Evolutionary conservation across 371 early-diverging fungal genomes (phyloP), one percentile per base, ranked within the genome.

Genomic region (Syncephalastrum racemosum): DNA sequence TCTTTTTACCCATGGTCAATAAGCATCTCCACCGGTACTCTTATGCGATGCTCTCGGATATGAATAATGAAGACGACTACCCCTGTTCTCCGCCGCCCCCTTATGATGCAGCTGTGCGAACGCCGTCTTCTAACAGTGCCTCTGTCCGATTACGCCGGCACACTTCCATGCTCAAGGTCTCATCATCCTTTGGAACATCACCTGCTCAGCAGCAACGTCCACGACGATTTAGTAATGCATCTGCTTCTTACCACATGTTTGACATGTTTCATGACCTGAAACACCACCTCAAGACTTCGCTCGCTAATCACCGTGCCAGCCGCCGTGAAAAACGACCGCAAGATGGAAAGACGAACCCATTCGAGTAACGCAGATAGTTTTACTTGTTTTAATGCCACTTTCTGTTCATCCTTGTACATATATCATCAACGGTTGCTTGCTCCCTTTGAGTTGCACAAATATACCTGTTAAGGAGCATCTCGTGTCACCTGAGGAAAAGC

Each of bases 271-370:
- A 51, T 31, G 36, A 44, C 56, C n/a, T 25, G 49, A 19, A 48
- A 15, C 48, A 48, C 12, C 27, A 56, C 20, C 41, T 56, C 18
- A 46, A n/a, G 41, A 46, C 46, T 20, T 56, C 41, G 18, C n/a
- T 46, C 22, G 23, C 47, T 49, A 41, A 24, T 15, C 46, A 14
- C 43, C 22, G 19, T 10, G 13, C 39, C 13, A 39, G 36, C 48
- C 25, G 49, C 48, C 56, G 59, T 31, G 68, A 68, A 31, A 73
- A 73, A 48, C 53, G 62, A 39, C 70, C 73, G 24, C 73, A 73
- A 43, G 73, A 73, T 59, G 73, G 73, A 3, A 69, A 70, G 36
- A 73, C 73, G 13, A 73, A 73, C 54, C 70, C 73, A 22, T 64
- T 70, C 59, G 71, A 70, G 57, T 70, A 53, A 56, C 16, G 19